Percentiles rank a stretch among this genome's conserved stretches.
Conservation (phyloP, 148 eudicot genomes). For the Polygonum maritimum region DNA sequence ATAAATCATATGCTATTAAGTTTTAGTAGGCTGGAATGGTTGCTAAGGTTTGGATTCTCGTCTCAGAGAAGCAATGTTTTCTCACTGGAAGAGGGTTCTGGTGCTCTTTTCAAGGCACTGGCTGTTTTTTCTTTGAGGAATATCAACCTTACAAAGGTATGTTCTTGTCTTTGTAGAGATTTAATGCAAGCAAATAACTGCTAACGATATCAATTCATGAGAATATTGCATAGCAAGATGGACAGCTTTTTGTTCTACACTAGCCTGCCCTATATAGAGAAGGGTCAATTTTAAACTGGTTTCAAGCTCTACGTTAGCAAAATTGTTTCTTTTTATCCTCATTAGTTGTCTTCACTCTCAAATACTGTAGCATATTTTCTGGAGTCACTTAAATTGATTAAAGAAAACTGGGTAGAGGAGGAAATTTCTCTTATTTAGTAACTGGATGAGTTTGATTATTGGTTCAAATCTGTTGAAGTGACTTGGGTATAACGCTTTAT, state of each 20-base stretch:
- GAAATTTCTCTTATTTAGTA: too few relatives aligned
- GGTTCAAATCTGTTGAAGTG: too few relatives aligned
- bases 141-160: slow-evolving; percentile 77
- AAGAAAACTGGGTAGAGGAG: too few relatives aligned
- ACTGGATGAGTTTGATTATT: too few relatives aligned
- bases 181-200: background rate
- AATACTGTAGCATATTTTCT: too few relatives aligned
- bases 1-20: background rate
- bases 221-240: background rate
- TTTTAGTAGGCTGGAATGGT: background rate
- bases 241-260: background rate
- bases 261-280: too few relatives aligned
- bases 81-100: slow-evolving; percentile 82
- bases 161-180: slow-evolving; percentile 4
- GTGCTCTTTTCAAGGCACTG: slow-evolving; percentile 77
- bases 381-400: too few relatives aligned
- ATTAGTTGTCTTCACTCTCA: too few relatives aligned
- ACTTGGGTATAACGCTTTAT: too few relatives aligned
- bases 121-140: slow-evolving; percentile 72
- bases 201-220: background rate
- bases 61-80: slow-evolving; percentile 79
- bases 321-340: too few relatives aligned
- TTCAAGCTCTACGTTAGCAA: too few relatives aligned
- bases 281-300: too few relatives aligned
- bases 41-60: slow-evolving; percentile 1